Evolutionary conservation across 805 yeast species (phyloP).

Genomic region (Pichia pseudocactophila): DNA sequence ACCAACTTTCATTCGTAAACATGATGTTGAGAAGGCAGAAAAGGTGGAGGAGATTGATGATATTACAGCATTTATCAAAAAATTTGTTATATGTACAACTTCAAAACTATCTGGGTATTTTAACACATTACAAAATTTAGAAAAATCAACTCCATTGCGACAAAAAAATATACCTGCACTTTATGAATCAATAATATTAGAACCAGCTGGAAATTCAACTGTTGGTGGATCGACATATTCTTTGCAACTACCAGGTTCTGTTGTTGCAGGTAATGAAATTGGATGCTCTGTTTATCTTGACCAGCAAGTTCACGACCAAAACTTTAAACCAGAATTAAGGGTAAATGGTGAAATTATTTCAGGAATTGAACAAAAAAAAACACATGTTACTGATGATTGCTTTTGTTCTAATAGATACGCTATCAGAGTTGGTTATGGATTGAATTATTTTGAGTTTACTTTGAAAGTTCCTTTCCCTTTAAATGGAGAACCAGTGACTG

Average conservation of each 20-base stretch:
- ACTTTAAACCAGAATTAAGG: conserved; percentile 31
- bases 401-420: conserved; percentile 29
- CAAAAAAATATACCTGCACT: not conserved
- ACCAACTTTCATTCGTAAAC: conserved; percentile 16
- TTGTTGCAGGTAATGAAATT: conserved; percentile 33
- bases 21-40: conserved; percentile 15
- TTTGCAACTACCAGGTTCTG: conserved; percentile 38
- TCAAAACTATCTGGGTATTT: conserved; percentile 10
- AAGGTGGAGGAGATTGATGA: conserved; percentile 19
- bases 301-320: conserved; percentile 29
- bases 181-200: conserved; percentile 23
- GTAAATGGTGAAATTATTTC: conserved; percentile 31
- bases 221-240: conserved; percentile 32
- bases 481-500: not conserved
- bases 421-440: conserved; percentile 32
- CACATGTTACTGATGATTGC: not conserved
- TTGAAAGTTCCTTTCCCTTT: conserved; percentile 22
- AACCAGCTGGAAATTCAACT: conserved; percentile 26
- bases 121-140: not conserved
- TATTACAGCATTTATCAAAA: conserved; percentile 31
- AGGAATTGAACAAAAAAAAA: too few species aligned
- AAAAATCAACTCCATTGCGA: too few species aligned
- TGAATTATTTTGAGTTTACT: conserved; percentile 35
- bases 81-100: conserved; percentile 30
- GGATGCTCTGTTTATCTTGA: conserved; percentile 37